A percentile compares a stretch with the other conserved stretches of the same genome.
These are phyloP conservation scores for Colletotrichum chrysophilum DNA, from an alignment of 2,329 filamentous ascomycete species.

Conservation along the genomic window DNA sequence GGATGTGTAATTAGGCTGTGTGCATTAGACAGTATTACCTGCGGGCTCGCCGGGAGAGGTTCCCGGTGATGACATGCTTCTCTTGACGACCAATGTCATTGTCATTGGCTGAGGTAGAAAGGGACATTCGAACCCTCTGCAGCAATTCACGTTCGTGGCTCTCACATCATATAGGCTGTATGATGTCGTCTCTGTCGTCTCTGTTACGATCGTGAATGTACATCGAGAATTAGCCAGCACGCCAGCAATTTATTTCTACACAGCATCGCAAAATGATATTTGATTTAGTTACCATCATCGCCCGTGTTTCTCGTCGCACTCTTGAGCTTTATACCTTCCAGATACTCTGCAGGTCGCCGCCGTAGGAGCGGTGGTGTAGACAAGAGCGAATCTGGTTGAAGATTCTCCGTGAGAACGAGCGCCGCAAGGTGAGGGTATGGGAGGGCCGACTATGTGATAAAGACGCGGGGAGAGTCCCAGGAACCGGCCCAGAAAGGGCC, in stretches of 20 bases:
- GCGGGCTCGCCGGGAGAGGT: neutral
- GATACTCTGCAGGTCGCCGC: neutral
- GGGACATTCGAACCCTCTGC: neutral
- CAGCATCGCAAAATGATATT: too few species aligned
- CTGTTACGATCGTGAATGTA: neutral
- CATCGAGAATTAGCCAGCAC: too few species aligned
- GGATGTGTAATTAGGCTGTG: neutral
- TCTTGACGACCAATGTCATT: neutral
- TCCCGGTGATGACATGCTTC: neutral
- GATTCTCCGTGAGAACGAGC: accelerated
- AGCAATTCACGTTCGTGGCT: neutral
- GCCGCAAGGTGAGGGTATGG: neutral
- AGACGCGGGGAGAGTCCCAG: too few species aligned
- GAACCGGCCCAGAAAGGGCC: neutral
- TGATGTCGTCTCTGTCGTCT: neutral
- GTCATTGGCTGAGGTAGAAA: neutral
- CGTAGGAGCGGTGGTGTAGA: neutral
- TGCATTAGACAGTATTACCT: neutral
- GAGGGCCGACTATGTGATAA: too few species aligned
- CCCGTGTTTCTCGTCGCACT: neutral
- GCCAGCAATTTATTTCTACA: too few species aligned
- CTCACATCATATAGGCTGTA: neutral
- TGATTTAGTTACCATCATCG: too few species aligned
- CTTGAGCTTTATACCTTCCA: neutral
- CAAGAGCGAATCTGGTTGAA: neutral